Percentiles rank a stretch among this genome's conserved stretches.
These are phyloP conservation scores for Neurospora pannonica DNA, from an alignment of 495 filamentous ascomycete species.

Conservation along the genomic window DNA sequence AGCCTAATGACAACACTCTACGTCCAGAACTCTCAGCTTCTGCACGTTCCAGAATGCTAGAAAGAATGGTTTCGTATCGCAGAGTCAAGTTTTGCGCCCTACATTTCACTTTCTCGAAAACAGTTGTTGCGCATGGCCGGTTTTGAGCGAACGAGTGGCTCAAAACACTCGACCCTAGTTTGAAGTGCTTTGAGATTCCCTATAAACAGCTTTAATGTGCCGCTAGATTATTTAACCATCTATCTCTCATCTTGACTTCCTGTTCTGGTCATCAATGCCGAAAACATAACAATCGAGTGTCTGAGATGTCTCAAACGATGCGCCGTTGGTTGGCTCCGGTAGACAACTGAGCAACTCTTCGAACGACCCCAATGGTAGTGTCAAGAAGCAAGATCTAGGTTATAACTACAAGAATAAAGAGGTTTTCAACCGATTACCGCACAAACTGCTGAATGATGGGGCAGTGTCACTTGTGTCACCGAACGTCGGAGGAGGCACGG, in stretches of 20 bases:
- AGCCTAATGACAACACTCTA: not conserved
- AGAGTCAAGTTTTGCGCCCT: not conserved
- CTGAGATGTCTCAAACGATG: not conserved
- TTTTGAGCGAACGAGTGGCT: not conserved
- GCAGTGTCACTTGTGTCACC: not conserved
- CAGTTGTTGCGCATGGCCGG: not conserved
- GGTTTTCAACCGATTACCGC: rapidly evolving
- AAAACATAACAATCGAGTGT: not conserved
- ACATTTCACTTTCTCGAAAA: not conserved
- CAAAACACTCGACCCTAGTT: not conserved
- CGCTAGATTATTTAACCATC: not conserved
- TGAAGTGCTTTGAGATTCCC: not conserved
- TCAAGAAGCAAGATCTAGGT: not conserved
- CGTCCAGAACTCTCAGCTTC: not conserved
- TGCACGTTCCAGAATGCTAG: not conserved
- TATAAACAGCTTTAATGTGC: rapidly evolving
- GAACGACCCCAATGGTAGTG: rapidly evolving
- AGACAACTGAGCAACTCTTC: not conserved
- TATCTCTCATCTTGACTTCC: rapidly evolving
- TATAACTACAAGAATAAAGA: not conserved
- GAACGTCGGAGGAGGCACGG: not conserved
- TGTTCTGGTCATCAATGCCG: rapidly evolving
- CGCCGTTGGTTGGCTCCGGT: not conserved
- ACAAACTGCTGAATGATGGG: not conserved
- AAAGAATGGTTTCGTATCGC: rapidly evolving